Evolutionary conservation across 805 yeast genomes (phyloP), one percentile per base, ranked within the genome.

Genomic region (Clavispora phyllophila): DNA sequence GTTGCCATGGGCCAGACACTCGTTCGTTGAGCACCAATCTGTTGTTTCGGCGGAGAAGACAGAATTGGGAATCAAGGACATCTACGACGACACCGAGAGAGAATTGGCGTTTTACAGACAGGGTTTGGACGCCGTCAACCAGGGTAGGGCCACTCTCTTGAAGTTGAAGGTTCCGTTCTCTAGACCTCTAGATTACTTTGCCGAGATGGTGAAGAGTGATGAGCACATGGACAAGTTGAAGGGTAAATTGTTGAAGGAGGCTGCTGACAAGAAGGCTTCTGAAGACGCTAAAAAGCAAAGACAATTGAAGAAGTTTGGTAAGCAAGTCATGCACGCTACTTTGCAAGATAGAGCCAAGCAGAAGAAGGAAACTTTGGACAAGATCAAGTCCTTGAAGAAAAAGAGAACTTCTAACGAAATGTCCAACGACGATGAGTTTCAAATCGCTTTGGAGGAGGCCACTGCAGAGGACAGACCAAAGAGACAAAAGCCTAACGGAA

Each of bases 141-240:
- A 75, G 53, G 96, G 86, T 20, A 82, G 91, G 57, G 62, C 73
- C 37, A 76, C 78, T 42, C 70, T 86, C 33, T 67, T 81, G 43
- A 81, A 81, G 57, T 75, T 86, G 51, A 82, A 83, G 58, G 81
- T 91, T 25, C 88, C 96, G 46, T 93, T 93, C 63, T 75, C 95
- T 23, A 80, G 99, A 64, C 99, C 99, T 28, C 70, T 79, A 57
- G 99, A 93, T 62, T 93, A 87, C 65, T 93, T 93, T 69, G 99
- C 99, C 15, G 99, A 93, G 68, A 93, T 93, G 99, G 87, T 89
- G 46, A 93, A 93, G 71, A 83, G 90, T 42, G 99, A 93, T 65
- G 96, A 88, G 63, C 99, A 93, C 66, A 93, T 93, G 99, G 96
- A 88, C 59, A 87, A 81, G 66, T 76, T 93, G 60, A 89, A 87